phyloP scores from a whole-genome alignment of 192 early-diverging fungal species.

The Podila minutissima region DNA sequence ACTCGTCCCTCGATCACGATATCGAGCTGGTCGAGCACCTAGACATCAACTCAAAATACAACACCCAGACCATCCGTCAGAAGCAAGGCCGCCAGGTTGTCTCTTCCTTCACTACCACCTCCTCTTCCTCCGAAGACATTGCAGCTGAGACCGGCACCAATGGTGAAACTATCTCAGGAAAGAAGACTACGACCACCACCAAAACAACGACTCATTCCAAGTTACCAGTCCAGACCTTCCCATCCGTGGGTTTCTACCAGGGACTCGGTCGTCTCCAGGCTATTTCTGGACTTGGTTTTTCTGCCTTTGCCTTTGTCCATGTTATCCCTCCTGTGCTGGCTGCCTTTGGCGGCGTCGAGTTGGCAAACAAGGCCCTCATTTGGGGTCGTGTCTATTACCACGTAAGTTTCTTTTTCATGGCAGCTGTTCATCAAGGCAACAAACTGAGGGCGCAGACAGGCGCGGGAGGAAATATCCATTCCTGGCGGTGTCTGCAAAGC shows the following conservation, averaged over 20 bases:
- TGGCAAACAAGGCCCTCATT: constrained; percentile 53
- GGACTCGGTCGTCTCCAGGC: constrained; percentile 38
- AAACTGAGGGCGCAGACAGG: background rate
- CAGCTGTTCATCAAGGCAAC: background rate
- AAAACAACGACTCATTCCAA: no score
- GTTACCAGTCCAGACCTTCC: constrained; percentile 1
- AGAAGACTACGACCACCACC: no score
- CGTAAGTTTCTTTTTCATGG: constrained; percentile 9
- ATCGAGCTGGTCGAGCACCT: background rate
- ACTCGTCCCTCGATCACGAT: background rate
- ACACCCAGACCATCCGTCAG: background rate
- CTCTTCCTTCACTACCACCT: background rate
- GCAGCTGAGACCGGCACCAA: background rate
- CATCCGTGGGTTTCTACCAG: constrained; percentile 39
- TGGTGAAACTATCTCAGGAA: background rate
- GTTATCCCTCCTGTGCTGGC: constrained; percentile 38
- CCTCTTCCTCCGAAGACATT: background rate
- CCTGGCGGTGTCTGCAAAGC: background rate
- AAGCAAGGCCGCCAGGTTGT: background rate
- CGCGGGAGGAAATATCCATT: no score
- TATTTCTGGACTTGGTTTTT: constrained; percentile 38
- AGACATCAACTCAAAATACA: background rate
- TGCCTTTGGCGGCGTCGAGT: constrained; percentile 45
- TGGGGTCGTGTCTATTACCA: constrained; percentile 60
- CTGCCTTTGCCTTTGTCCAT: constrained; percentile 46